Base-by-base conservation (phyloP, 2,329 filamentous ascomycete species). In the Trichothecium sympodiale region DNA sequence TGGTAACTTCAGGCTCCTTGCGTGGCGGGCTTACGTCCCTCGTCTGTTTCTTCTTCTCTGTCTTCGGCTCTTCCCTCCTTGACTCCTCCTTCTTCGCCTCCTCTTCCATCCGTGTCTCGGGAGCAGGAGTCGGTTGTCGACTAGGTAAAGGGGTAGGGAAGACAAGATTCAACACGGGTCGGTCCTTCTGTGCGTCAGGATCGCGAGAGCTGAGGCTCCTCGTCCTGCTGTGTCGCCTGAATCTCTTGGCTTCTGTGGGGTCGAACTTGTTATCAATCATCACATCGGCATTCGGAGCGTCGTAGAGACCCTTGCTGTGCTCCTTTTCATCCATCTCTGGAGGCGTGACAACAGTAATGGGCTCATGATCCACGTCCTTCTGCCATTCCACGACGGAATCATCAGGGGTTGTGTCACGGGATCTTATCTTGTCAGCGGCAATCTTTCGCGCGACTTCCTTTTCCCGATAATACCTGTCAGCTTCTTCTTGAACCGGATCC, bases 261-360 rank as follows among this genome's bases (percentile, higher is more conserved):
- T 65, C 60, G 41, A 79, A 64, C 40, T 70, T 55, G 45, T 77
- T 69, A 48, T 80, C 75, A 39, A 78, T 69, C 35, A 59, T 62
- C 36, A 80, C 74, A 50, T 80, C 76, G n/a, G 76, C 76, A 46
- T 80, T 63, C 2, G 76, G 76, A 7, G 55, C 69, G 42, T 69
- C 71, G 38, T 71, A 80, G 8, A 55, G 64, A 37, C 62, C 66
- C 53, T 67, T 68, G 29, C 62, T 61, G 4, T 42, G 35, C 10
- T 39, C 26, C 9, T 54, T 46, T 3, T 53, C 43, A 8, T 60
- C 55, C 38, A 48, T 51, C 38, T 64, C 63, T 15, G 72, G 72
- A 9, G 74, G 72, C 3, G 71, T 70, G 35, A 71, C 63, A 38
- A 78, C 71, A 33, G 61, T 60, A 31, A 63, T 48, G 8, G 56